These are phyloP conservation scores for Canavalia ensiformis DNA, from an alignment of 306 rosid genomes.

Conservation along the genomic window DNA sequence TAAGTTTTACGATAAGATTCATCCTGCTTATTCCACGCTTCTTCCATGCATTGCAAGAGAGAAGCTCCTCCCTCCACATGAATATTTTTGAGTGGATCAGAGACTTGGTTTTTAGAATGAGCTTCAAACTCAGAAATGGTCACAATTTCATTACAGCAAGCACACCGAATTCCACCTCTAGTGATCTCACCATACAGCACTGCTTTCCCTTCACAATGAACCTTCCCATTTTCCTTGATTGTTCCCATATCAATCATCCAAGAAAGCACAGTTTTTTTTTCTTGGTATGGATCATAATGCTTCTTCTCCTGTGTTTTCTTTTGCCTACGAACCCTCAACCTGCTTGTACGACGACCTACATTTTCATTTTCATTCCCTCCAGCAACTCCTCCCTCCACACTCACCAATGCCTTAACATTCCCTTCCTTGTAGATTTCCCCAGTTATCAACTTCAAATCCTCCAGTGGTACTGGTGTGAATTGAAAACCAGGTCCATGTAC, in stretches of 20 bases:
- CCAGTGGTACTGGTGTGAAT: constrained; percentile 61
- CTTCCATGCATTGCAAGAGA: constrained; percentile 68
- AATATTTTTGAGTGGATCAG: constrained; percentile 55
- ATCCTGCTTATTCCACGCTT: constrained; percentile 68
- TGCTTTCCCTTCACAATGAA: constrained; percentile 54
- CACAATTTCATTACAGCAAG: constrained; percentile 61
- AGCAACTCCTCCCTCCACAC: not conserved
- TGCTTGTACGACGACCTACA: too few species aligned
- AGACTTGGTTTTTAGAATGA: constrained; percentile 59
- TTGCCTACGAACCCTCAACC: too few species aligned
- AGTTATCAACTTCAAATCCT: constrained; percentile 54
- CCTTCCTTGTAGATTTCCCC: constrained; percentile 50
- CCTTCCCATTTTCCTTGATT: constrained; percentile 58
- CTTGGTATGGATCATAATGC: too few species aligned
- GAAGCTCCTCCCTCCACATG: constrained; percentile 56
- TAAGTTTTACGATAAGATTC: constrained; percentile 52
- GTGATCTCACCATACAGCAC: constrained; percentile 60
- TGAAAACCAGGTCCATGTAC: constrained; percentile 58
- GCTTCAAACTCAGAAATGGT: constrained; percentile 62
- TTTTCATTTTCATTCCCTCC: constrained; percentile 6
- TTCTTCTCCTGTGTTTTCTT: not conserved
- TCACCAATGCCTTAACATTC: too few species aligned
- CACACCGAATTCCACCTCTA: constrained; percentile 67
- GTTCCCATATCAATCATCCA: constrained; percentile 77
- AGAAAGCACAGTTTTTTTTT: constrained; percentile 65